Evolutionary conservation across 2,329 filamentous ascomycete genomes (phyloP), one percentile per base, ranked within the genome.

Genomic region (Phialemoniopsis sp.): DNA sequence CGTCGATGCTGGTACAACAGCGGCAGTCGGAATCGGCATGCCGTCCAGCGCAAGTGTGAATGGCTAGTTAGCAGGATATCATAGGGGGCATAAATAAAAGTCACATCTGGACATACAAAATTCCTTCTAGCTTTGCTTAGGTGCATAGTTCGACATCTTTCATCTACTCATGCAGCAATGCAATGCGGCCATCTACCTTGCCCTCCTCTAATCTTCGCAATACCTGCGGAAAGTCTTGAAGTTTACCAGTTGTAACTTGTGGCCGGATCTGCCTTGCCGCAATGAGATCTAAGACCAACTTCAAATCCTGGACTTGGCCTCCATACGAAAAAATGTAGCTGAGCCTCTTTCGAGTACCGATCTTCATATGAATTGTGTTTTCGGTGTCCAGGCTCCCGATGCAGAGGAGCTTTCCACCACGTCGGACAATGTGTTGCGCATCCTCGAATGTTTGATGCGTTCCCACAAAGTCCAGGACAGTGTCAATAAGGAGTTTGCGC

Each of bases 311-410:
- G 2, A 64, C 50, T 39, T 64, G 66, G 0, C 67, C 66, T 4
- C 63, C 65, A 32, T 70, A 71, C 8, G 61, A 63, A 19, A 68
- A 69, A 4, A 67, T 62, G 26, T 59, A 64, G 12, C 52, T 60
- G 3, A 69, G 46, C 21, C 66, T 47, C 47, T 68, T 68, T 14
- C 66, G 50, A 7, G 65, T 66, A 0, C 64, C 63, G 9, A 61
- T 62, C 40, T 68, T 67, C 65, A 69, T 69, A 30, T 67, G 54
- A 9, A 68, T 40, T 1, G 58, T 61, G 35, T 69, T 69, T 29
- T 62, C 57, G 0, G 54, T 48, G 34, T 66, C 53, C 0, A 66
- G 48, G 5, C 59, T 67, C 2, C 66, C 64, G 7, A 68, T 53
- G 37, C 63, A 67, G 3, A 68, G 46, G 3, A 67, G 43, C 16